Evolutionary conservation across 2,329 filamentous ascomycete species (phyloP), one percentile per base, ranked within the genome.

Genomic region (Ophiostoma perfectum): DNA sequence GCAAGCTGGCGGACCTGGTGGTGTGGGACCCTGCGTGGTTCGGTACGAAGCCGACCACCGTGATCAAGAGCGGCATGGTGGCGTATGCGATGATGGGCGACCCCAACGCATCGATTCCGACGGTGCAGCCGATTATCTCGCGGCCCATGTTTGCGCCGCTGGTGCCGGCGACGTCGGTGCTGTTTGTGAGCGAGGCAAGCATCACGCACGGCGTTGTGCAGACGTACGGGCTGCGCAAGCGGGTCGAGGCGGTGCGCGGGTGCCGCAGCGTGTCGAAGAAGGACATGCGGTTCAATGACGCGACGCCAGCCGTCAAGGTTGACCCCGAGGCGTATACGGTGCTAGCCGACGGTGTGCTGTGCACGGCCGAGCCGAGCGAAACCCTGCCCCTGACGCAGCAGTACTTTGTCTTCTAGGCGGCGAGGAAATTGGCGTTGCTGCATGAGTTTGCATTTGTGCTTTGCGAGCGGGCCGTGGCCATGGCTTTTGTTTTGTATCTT

Each of bases 261-360:
- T 96, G 93, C 77, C 73, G 93, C 70, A 84, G 78, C 44, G 84
- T 97, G 62, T 83, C 88, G 60, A 97, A 97, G 83, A 83, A 79
- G 74, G 91, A 97, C 78, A 97, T 97, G 93, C 93, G 92, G 75
- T 93, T 87, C 78, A 97, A 97, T 77, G 88, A 92, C 75, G 79
- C 79, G 67, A 92, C 87, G 86, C 94, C 94, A 14, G 87, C 84
- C 80, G 97, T 98, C 91, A 88, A 82, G 74, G 93, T 98, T 70
- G 93, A 98, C 77, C 91, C 94, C 5, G 94, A 98, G 83, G 88
- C 86, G 75, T 98, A 97, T 80, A 85, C 82, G 16, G 93, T 97
- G 39, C 88, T 94, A 80, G 93, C 93, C 1, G 92, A 97, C 78
- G 93, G 91, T 0, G 78, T 85, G 77, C 80, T 88, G 47, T 93